Conservation (phyloP, 1,139 yeast species). For the Ogataea hybrid region DNA sequence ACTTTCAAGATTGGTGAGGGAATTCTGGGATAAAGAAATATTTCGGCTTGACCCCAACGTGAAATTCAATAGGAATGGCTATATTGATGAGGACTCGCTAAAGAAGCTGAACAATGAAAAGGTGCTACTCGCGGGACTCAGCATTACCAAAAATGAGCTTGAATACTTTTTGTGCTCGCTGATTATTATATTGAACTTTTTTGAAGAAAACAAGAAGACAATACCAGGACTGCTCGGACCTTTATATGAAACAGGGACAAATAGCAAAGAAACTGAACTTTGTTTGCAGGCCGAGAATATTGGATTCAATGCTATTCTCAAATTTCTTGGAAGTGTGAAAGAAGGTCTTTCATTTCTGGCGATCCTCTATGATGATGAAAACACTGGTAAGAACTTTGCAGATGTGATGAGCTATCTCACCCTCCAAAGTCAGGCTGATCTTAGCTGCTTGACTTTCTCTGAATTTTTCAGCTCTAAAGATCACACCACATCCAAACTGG, state of each 20-base stretch:
- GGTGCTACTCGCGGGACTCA: constrained; percentile 41
- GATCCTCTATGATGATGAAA: constrained; percentile 71
- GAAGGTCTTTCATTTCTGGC: constrained; percentile 88
- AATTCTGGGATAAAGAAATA: constrained; percentile 73
- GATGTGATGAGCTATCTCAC: constrained; percentile 73
- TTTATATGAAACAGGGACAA: constrained; percentile 29
- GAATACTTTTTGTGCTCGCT: constrained; percentile 70
- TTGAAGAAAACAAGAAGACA: constrained; percentile 53
- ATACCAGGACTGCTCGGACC: constrained; percentile 61
- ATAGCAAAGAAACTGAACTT: constrained; percentile 50
- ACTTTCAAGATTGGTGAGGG: constrained; percentile 72
- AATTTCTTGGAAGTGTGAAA: constrained; percentile 73
- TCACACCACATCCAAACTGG: constrained; percentile 58
- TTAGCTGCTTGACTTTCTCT: constrained; percentile 65
- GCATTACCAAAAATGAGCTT: constrained; percentile 52
- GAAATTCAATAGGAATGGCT: constrained; percentile 41
- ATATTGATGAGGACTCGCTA: constrained; percentile 37
- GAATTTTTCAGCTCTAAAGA: constrained; percentile 72
- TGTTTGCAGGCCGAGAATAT: constrained; percentile 91
- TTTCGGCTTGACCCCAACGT: constrained; percentile 50
- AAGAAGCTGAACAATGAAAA: constrained; percentile 42
- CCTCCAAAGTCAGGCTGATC: constrained; percentile 61
- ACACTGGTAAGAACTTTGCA: constrained; percentile 35
- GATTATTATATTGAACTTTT: constrained; percentile 58
- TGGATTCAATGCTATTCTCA: constrained; percentile 76